Conservation (phyloP, 108 stramenopile genomes). For the Pseudonitzschia pungens region DNA sequence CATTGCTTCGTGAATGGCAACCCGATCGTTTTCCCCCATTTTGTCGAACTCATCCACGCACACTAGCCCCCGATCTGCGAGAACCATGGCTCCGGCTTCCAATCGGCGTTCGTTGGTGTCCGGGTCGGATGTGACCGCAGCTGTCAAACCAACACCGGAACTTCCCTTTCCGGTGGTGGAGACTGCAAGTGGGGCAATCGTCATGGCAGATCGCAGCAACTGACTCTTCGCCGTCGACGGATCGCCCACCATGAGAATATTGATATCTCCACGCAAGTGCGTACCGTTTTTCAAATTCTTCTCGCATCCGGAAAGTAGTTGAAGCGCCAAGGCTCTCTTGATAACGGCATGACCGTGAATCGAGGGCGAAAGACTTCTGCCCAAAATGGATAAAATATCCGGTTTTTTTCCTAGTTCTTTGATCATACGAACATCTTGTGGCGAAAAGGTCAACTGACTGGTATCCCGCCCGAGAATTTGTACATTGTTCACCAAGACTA, state of each 20-base stretch:
- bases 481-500: constrained; percentile 95
- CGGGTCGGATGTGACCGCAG: constrained; percentile 97
- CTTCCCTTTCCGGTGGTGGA: constrained; percentile 96
- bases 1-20: constrained; percentile 99
- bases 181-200: constrained; percentile 94
- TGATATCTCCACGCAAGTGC: constrained; percentile 98
- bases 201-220: constrained; percentile 92
- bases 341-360: constrained; percentile 98
- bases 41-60: constrained; percentile 99
- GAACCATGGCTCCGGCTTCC: constrained; percentile 99
- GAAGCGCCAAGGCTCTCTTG: constrained; percentile 94
- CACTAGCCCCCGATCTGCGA: constrained; percentile 97
- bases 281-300: constrained; percentile 98
- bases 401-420: constrained; percentile 69
- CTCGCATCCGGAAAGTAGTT: constrained; percentile 92
- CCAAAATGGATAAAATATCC: constrained; percentile 81
- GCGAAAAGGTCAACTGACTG: constrained; percentile 68
- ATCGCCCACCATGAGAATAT: constrained; percentile 99
- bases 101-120: constrained; percentile 96
- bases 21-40: constrained; percentile 92
- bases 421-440: constrained; percentile 82
- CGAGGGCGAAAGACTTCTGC: constrained; percentile 90
- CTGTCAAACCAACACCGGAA: constrained; percentile 99
- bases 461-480: constrained; percentile 88
- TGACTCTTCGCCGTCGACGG: constrained; percentile 99